Conservation (phyloP, 306 rosid species). For the Cicer chorassanicum region DNA sequence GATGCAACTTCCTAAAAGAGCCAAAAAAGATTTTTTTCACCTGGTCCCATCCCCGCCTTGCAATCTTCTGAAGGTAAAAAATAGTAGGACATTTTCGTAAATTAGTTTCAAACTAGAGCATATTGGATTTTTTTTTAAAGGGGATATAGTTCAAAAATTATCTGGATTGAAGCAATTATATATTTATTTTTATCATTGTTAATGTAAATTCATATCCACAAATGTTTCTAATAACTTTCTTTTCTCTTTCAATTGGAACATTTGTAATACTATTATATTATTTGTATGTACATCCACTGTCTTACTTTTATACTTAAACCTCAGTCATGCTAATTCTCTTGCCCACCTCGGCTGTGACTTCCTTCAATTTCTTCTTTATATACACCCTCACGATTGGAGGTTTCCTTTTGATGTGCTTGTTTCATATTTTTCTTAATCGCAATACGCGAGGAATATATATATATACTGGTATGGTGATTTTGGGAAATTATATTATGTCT, state of each 20-base stretch:
- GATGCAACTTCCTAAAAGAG: too few species aligned
- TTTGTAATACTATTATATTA: background rate
- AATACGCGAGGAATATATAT: constrained; percentile 9
- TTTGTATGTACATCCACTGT: background rate
- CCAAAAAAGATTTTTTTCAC: too few species aligned
- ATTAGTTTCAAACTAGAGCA: too few species aligned
- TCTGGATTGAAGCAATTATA: background rate
- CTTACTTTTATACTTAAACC: background rate
- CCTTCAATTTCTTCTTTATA: background rate
- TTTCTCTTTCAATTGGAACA: background rate
- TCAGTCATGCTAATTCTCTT: background rate
- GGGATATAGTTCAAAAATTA: too few species aligned
- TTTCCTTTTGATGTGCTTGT: background rate
- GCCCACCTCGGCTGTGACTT: background rate
- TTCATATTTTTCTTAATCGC: background rate
- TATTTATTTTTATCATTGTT: background rate
- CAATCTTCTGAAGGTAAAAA: too few species aligned
- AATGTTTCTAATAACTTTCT: constrained; percentile 4
- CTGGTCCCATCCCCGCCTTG: too few species aligned
- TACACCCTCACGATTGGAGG: background rate
- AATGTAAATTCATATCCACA: background rate
- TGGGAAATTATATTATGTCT: constrained; percentile 28
- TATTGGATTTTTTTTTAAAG: too few species aligned
- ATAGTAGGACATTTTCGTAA: too few species aligned
- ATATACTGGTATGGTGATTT: constrained; percentile 8